These are phyloP conservation scores for Neurospora sp. DNA, from an alignment of 495 filamentous ascomycete species.

Conservation along the genomic window DNA sequence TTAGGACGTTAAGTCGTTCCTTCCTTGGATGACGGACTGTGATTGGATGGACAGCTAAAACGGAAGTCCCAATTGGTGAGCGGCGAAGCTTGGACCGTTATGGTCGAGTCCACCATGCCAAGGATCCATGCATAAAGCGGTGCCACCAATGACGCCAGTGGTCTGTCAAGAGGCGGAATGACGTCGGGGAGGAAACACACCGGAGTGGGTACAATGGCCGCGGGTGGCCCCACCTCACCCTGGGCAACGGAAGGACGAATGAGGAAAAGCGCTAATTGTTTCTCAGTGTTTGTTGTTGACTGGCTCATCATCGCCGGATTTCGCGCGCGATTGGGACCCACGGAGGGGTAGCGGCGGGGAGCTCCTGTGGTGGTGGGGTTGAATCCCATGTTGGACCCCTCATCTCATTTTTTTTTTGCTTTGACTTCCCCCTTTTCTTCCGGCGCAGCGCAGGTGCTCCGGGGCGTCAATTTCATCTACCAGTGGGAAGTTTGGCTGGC, in stretches of 20 bases:
- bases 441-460: neutral
- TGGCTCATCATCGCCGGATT: neutral
- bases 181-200: slow-evolving; percentile 8
- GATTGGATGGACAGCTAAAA: neutral
- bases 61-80: neutral
- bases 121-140: slow-evolving; percentile 10
- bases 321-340: neutral
- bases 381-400: neutral
- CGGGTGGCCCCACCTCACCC: neutral
- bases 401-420: neutral
- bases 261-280: neutral
- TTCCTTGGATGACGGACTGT: neutral
- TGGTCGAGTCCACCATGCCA: neutral
- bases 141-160: slow-evolving; percentile 13
- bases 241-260: neutral
- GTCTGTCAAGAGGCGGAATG: slow-evolving; percentile 7
- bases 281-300: neutral
- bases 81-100: neutral
- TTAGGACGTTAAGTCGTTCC: neutral
- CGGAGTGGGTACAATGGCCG: neutral
- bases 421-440: neutral
- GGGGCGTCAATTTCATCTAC: neutral
- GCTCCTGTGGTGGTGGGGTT: neutral
- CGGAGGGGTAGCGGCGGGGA: neutral
- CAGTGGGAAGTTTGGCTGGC: neutral